phyloP scores from a whole-genome alignment of 148 eudicot species.

The Polygonum maritimum region DNA sequence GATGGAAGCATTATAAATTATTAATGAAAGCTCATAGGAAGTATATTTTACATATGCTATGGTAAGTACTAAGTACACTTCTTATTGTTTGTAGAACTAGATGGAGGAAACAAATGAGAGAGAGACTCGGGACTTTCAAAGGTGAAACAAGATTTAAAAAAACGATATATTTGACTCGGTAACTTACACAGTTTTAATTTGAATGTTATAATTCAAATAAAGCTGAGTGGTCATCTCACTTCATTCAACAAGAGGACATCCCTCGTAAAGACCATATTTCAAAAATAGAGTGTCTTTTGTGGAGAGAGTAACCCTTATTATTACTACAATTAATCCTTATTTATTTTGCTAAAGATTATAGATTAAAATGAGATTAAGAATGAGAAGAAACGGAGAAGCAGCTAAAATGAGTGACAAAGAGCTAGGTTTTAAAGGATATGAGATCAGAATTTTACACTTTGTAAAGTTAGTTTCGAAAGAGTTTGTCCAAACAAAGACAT shows the following conservation, averaged over 20 bases:
- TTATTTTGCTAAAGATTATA: background rate
- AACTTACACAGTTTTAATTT: background rate
- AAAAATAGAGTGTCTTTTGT: background rate
- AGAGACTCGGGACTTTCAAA: no score
- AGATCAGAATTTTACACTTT: constrained; percentile 37
- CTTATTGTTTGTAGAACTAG: no score
- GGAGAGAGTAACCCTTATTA: no score
- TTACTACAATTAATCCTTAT: background rate
- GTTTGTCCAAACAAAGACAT: background rate
- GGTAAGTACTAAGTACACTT: no score
- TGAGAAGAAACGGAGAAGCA: background rate
- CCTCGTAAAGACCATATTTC: background rate
- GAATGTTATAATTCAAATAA: background rate
- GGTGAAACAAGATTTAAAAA: background rate
- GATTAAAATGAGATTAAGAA: no score
- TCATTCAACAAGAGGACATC: background rate
- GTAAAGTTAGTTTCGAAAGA: background rate
- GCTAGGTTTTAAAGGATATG: constrained; percentile 24
- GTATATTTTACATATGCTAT: no score
- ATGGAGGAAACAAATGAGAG: no score
- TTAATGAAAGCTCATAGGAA: no score
- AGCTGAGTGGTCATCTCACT: background rate
- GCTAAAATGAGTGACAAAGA: constrained; percentile 14
- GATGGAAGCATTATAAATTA: no score
- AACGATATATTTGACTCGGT: background rate